Evolutionary conservation across 2,329 filamentous ascomycete species (phyloP).

Genomic region (Ophiocordyceps camponoti-floridani): DNA sequence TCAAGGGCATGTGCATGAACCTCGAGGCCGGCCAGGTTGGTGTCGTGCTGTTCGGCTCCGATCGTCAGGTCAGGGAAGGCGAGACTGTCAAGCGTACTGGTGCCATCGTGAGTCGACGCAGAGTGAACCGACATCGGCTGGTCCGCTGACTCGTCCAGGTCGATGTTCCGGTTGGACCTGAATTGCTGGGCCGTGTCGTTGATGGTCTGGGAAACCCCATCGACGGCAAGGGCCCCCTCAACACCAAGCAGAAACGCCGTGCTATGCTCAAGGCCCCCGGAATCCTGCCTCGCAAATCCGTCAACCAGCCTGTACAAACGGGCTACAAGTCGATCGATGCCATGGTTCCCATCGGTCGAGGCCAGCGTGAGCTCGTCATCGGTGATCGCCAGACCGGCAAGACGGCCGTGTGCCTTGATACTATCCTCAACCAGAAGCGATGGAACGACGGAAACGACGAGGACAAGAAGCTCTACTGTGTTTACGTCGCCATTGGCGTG

Average conservation of each 20-base stretch:
- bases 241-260: constrained; percentile 81
- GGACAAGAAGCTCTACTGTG: constrained; percentile 96
- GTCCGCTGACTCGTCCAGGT: constrained; percentile 39
- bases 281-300: constrained; percentile 91
- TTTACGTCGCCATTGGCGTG: constrained; percentile 98
- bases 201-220: constrained; percentile 98
- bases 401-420: constrained; percentile 94
- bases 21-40: constrained; percentile 99
- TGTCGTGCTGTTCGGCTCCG: constrained; percentile 99
- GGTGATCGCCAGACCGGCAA: constrained; percentile 99
- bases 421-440: constrained; percentile 98
- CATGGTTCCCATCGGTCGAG: constrained; percentile 99
- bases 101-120: constrained; percentile 63
- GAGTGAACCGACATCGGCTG: neutral
- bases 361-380: constrained; percentile 99
- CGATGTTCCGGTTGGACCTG: constrained; percentile 83
- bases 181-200: constrained; percentile 93
- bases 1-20: constrained; percentile 99
- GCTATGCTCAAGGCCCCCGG: constrained; percentile 97
- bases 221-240: constrained; percentile 95
- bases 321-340: constrained; percentile 98
- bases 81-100: constrained; percentile 99
- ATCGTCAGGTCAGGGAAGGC: constrained; percentile 98
- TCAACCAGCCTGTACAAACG: constrained; percentile 98
- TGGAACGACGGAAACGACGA: constrained; percentile 85